Evolutionary conservation across 1,139 yeast genomes (phyloP).

Genomic region (Lodderomyces oxycetoniae): DNA sequence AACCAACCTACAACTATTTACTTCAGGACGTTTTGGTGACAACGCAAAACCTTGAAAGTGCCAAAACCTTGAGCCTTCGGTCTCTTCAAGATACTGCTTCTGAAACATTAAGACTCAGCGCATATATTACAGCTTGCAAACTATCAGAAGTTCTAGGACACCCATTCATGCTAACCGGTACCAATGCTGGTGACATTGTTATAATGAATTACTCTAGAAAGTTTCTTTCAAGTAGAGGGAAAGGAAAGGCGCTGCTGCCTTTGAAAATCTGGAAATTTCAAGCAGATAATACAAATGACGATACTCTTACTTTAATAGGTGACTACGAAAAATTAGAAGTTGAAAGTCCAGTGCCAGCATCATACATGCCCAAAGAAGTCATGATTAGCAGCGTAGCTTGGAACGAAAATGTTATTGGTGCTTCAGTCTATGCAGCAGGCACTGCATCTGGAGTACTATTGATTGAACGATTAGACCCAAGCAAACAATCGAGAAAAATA

Average conservation of each 20-base stretch:
- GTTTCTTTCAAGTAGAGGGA: slow-evolving; percentile 29
- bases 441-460: slow-evolving; percentile 64
- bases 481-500: neutral
- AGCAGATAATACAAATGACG: slow-evolving; percentile 6
- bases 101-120: slow-evolving; percentile 28
- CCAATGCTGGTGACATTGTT: slow-evolving; percentile 53
- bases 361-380: slow-evolving; percentile 51
- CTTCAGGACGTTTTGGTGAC: slow-evolving; percentile 25
- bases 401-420: slow-evolving; percentile 49
- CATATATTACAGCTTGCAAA: slow-evolving; percentile 25
- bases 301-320: slow-evolving; percentile 18
- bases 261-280: slow-evolving; percentile 34
- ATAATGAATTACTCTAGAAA: slow-evolving; percentile 36
- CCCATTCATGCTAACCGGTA: slow-evolving; percentile 59
- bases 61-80: slow-evolving; percentile 27
- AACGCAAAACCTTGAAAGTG: slow-evolving; percentile 27
- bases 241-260: slow-evolving; percentile 29
- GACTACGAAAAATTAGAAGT: slow-evolving; percentile 25
- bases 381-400: slow-evolving; percentile 55
- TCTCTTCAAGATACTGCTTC: slow-evolving; percentile 35
- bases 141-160: slow-evolving; percentile 43
- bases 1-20: slow-evolving; percentile 26
- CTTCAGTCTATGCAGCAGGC: slow-evolving; percentile 64
- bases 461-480: slow-evolving; percentile 50
- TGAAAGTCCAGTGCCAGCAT: slow-evolving; percentile 27